A percentile compares a stretch with the other conserved stretches of the same genome.
Conservation (phyloP, 2,329 filamentous ascomycete species). For the Nothophaeocryptopus gaeumannii region DNA sequence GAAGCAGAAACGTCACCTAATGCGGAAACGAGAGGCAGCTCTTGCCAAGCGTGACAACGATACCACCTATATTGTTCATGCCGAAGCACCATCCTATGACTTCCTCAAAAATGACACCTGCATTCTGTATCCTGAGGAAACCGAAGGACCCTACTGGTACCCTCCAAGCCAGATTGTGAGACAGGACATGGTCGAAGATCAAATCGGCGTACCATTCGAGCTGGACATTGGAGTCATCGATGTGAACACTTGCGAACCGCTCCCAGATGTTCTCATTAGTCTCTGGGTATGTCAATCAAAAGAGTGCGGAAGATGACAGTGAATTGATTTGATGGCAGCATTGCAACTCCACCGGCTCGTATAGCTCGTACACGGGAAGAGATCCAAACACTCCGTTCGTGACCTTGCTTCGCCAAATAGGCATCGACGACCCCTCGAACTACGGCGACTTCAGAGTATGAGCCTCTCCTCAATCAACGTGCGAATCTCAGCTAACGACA, state of each 20-base stretch:
- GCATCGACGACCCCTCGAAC: constrained; percentile 7
- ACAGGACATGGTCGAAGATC: constrained; percentile 9
- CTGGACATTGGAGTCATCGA: constrained; percentile 16
- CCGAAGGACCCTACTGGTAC: constrained; percentile 14
- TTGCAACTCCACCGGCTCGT: constrained; percentile 13
- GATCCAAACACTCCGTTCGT: constrained; percentile 9
- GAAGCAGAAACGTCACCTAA: constrained; percentile 12
- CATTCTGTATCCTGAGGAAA: constrained; percentile 13
- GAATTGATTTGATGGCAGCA: constrained; percentile 3
- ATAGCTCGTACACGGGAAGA: constrained; percentile 3
- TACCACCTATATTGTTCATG: constrained; percentile 11
- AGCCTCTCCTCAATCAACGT: not conserved
- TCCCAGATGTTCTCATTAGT: constrained; percentile 8
- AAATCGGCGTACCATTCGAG: constrained; percentile 13
- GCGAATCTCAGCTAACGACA: not conserved
- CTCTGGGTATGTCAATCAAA: constrained; percentile 7
- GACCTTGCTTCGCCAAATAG: not conserved
- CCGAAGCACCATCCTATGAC: constrained; percentile 11
- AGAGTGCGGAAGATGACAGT: no score
- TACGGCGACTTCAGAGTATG: constrained; percentile 9
- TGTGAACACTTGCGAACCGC: constrained; percentile 14
- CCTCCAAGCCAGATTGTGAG: constrained; percentile 8
- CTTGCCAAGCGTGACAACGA: constrained; percentile 6
- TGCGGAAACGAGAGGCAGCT: constrained; percentile 5
- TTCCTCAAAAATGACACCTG: constrained; percentile 16